phyloP scores from a whole-genome alignment of 2,329 filamentous ascomycete genomes.

The Orbilia quercus region DNA sequence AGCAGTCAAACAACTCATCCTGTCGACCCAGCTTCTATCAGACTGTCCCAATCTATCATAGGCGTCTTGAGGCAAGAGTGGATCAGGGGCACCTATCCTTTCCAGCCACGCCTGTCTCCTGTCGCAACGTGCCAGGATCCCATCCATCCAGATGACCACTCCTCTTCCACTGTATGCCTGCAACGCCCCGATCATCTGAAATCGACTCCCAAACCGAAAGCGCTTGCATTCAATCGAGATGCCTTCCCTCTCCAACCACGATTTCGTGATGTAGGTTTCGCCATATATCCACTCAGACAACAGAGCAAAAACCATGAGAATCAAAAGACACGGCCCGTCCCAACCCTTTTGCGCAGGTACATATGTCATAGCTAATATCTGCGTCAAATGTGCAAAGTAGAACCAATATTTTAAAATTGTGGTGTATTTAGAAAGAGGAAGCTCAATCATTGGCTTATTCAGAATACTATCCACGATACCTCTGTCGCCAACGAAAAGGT shows the following conservation, averaged over 20 bases:
- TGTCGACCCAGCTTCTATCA: slow-evolving; percentile 4
- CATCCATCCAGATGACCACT: slow-evolving; percentile 59
- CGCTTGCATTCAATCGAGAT: slow-evolving; percentile 50
- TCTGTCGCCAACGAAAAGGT: slow-evolving; percentile 60
- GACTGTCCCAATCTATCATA: neutral
- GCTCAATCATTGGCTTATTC: slow-evolving; percentile 61
- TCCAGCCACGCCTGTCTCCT: slow-evolving; percentile 57
- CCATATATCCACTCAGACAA: slow-evolving; percentile 13
- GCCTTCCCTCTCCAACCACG: slow-evolving; percentile 56
- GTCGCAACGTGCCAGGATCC: slow-evolving; percentile 57
- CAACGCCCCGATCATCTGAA: slow-evolving; percentile 58
- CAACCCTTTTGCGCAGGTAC: slow-evolving; percentile 59
- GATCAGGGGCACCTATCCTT: slow-evolving; percentile 3
- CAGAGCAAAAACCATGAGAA: slow-evolving; percentile 44
- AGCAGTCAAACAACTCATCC: neutral
- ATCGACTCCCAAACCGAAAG: slow-evolving; percentile 58
- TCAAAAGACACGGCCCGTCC: slow-evolving; percentile 57
- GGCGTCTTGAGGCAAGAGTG: slow-evolving; percentile 1
- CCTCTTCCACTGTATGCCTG: slow-evolving; percentile 56
- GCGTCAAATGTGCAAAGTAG: slow-evolving; percentile 57
- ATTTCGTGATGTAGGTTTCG: slow-evolving; percentile 26
- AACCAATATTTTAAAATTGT: slow-evolving; percentile 55
- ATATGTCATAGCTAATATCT: slow-evolving; percentile 60
- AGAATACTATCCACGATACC: slow-evolving; percentile 59
- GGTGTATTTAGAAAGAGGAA: slow-evolving; percentile 18